Conservation (phyloP, 805 yeast species). For the Phaffomyces antillensis region DNA sequence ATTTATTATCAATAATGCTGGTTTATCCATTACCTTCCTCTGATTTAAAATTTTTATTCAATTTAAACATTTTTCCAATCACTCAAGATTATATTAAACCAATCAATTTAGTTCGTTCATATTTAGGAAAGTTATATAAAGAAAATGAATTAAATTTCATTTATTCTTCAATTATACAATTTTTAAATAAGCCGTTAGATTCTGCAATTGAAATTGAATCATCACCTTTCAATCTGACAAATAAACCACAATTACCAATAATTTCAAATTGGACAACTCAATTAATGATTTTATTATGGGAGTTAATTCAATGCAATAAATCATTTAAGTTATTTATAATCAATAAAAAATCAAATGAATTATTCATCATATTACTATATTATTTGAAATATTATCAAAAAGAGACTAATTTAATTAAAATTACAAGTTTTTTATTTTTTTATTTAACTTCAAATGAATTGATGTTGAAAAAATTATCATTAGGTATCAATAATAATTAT, state of each 20-base stretch:
- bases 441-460: conserved; percentile 37
- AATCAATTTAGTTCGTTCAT: conserved; percentile 41
- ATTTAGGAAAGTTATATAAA: conserved; percentile 46
- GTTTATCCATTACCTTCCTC: conserved; percentile 58
- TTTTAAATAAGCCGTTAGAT: conserved; percentile 40
- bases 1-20: conserved; percentile 52
- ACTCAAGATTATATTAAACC: conserved; percentile 25
- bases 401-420: conserved; percentile 35
- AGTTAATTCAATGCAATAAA: conserved; percentile 65
- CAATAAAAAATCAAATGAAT: conserved; percentile 43
- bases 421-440: conserved; percentile 45
- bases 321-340: conserved; percentile 40
- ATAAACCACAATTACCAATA: conserved; percentile 27
- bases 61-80: conserved; percentile 23
- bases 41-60: conserved; percentile 30
- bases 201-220: conserved; percentile 31
- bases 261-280: conserved; percentile 49
- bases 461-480: conserved; percentile 34
- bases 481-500: conserved; percentile 35
- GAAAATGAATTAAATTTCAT: conserved; percentile 48
- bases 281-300: conserved; percentile 64
- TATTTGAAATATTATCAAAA: conserved; percentile 46
- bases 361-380: conserved; percentile 47
- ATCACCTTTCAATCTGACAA: conserved; percentile 26
- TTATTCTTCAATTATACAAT: conserved; percentile 38